These are phyloP conservation scores for Geotrichum citri-aurantii DNA, from an alignment of 1,139 yeast genomes.

Conservation along the genomic window DNA sequence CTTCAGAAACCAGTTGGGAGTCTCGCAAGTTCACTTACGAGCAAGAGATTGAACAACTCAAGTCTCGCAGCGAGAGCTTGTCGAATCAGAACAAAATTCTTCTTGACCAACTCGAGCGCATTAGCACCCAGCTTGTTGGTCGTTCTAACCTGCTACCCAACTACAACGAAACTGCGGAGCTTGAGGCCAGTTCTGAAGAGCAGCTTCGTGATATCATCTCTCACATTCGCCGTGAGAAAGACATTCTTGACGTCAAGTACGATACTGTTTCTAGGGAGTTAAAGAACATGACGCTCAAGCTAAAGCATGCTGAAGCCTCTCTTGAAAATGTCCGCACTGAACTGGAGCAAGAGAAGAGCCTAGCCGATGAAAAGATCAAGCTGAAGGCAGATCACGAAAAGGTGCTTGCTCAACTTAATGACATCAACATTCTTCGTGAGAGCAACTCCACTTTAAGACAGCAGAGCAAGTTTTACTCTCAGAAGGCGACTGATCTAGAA, in stretches of 20 bases:
- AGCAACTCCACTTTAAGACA: conserved; percentile 63
- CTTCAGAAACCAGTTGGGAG: conserved; percentile 44
- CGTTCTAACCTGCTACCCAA: conserved; percentile 12
- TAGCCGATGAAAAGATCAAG: conserved; percentile 30
- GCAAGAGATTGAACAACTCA: conserved; percentile 48
- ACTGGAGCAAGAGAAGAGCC: conserved; percentile 25
- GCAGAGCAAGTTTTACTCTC: conserved; percentile 40
- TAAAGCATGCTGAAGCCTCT: conserved; percentile 31
- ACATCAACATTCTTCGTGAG: conserved; percentile 65
- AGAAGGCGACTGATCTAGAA: conserved; percentile 35
- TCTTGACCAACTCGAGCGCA: conserved; percentile 60
- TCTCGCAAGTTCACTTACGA: conserved; percentile 43
- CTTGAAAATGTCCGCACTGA: conserved; percentile 35
- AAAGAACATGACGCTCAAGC: conserved; percentile 40
- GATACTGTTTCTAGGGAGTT: conserved; percentile 48
- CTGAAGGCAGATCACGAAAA: conserved; percentile 45
- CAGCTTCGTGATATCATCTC: conserved; percentile 53
- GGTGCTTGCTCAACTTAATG: conserved; percentile 57
- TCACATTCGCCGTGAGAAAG: conserved; percentile 72
- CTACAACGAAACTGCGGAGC: conserved; percentile 19
- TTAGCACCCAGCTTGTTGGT: conserved; percentile 24
- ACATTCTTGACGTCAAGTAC: conserved; percentile 57
- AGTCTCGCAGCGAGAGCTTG: conserved; percentile 49
- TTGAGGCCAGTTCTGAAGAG: conserved; percentile 27
- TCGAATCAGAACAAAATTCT: conserved; percentile 61